Base-by-base conservation (phyloP, 129 eudicot genomes). In the Lactuca saligna region DNA sequence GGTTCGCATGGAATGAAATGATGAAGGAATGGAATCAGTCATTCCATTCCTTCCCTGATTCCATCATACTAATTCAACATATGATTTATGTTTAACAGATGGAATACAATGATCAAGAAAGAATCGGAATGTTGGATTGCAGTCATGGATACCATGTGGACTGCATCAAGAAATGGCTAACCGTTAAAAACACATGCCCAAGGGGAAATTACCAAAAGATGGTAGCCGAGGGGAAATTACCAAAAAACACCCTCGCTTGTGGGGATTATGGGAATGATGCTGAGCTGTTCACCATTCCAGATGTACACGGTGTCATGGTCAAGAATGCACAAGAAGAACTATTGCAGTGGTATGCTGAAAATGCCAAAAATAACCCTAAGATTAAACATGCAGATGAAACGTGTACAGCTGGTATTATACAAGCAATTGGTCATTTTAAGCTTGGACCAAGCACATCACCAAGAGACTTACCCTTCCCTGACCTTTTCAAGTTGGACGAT, bases 201-300 rank as follows among this genome's bases (percentile, higher is more conserved):
- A 20, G 20, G 20, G 20, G 20, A 20, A 20, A 20, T 20, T 20
- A 20, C 20, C 20, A 85, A 58, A 87, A 78, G 73, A 78, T 91
- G 29, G 83, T 59, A 55, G 66, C 78, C 0, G 88, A 74, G 76
- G 86, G 83, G 15, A 87, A 81, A 72, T 74, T 82, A 61, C 96
- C 97, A 3, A 67, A 54, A 91, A 80, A 20, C 78, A 91, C 97
- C 48, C 93, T 91, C 70, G 97, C 77, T 11, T 91, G 97, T 70
- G 97, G 97, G 17, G 97, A 91, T 60, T 91, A 96, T 34, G 97
- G 97, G 62, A 91, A 91, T 80, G 96, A 91, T 75, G 96, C 97
- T 54, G 96, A 91, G 74, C 81, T 91, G 34, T 91, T 87, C 73
- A 91, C 79, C 66, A 91, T 91, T 74, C 97, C 97, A 48, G 96